Conservation (phyloP, 805 yeast species). For the Pichia thaimueangensis region DNA sequence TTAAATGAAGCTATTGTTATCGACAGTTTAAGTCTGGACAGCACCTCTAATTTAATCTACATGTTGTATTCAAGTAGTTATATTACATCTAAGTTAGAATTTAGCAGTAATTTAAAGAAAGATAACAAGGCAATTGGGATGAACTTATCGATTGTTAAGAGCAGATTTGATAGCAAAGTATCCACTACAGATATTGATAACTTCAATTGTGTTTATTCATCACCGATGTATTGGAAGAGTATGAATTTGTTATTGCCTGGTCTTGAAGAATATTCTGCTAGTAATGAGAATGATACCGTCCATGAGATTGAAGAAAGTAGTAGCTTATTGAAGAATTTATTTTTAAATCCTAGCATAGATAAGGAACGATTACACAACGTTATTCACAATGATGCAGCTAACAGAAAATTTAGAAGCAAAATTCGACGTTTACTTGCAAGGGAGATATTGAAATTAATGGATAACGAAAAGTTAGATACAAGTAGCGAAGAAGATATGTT, state of each 20-base stretch:
- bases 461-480: neutral
- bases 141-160: slow-evolving; percentile 4
- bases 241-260: neutral
- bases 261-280: neutral
- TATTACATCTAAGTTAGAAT: slow-evolving; percentile 1
- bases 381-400: neutral
- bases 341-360: slow-evolving; percentile 7
- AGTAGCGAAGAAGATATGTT: slow-evolving; percentile 10
- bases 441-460: slow-evolving; percentile 10
- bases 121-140: no score
- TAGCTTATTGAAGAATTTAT: slow-evolving; percentile 4
- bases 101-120: slow-evolving; percentile 3
- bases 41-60: slow-evolving; percentile 7
- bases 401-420: neutral
- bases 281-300: neutral
- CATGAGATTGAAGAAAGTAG: neutral
- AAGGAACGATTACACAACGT: slow-evolving; percentile 5
- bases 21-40: slow-evolving; percentile 5
- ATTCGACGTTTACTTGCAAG: slow-evolving; percentile 10
- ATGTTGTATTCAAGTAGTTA: neutral
- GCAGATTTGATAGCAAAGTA: neutral
- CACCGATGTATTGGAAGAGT: slow-evolving; percentile 12
- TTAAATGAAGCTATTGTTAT: neutral
- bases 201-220: slow-evolving; percentile 12
- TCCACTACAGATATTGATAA: neutral